These are phyloP conservation scores for Fusarium tupiense DNA, from an alignment of 2,329 filamentous ascomycete genomes.

Conservation along the genomic window DNA sequence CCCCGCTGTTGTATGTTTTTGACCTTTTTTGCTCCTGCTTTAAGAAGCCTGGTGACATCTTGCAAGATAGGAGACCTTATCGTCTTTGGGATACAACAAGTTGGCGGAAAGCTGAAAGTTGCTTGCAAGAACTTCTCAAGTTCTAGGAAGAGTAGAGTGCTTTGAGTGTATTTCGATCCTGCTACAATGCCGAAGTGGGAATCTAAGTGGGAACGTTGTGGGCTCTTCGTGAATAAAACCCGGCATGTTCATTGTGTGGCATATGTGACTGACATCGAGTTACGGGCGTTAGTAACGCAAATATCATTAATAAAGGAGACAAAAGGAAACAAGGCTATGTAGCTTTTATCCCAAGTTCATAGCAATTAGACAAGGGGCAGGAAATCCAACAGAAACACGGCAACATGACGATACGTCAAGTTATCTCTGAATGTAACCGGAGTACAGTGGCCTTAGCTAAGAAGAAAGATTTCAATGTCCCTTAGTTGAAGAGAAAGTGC, in stretches of 20 bases:
- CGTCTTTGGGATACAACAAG: neutral
- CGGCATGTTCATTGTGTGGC: neutral
- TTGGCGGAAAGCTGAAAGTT: neutral
- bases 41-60: neutral
- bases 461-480: neutral
- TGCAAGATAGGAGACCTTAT: neutral
- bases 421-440: neutral
- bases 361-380: too few relatives aligned
- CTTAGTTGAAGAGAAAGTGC: neutral
- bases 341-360: neutral
- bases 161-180: neutral
- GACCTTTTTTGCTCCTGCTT: neutral
- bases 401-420: neutral
- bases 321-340: neutral
- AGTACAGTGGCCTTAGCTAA: neutral
- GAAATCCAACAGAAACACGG: neutral
- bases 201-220: neutral
- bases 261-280: neutral
- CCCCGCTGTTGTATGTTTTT: slow-evolving; percentile 19
- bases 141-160: neutral
- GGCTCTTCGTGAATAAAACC: neutral
- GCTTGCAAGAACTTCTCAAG: fast-evolving
- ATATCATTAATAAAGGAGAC: neutral
- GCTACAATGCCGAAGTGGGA: neutral
- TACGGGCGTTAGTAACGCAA: neutral